Base-by-base conservation (phyloP, 208 protist species). In the Crithidia bombi region DNA sequence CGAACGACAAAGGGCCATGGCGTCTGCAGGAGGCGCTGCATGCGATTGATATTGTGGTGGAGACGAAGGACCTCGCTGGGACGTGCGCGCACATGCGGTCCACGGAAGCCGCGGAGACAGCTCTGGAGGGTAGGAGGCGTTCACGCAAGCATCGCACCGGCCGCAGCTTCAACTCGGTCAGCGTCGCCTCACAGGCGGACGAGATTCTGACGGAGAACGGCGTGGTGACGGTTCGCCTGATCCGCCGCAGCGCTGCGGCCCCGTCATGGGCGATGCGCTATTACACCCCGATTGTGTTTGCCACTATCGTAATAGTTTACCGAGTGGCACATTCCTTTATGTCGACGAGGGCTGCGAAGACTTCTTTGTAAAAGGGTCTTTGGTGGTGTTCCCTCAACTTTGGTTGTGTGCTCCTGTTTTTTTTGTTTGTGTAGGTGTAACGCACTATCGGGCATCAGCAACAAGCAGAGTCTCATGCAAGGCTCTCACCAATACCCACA, bases 1-100 rank as follows among this genome's bases (percentile, higher is more conserved):
- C 47, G 0, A 47, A 46, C 11, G 64, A 72, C 14, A 50, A 51
- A 2, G 69, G 62, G 43, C 66, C 69, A 46, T 83, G 73, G 67
- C 67, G 50, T 21, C 14, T 74, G 63, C 73, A 85, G 67, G 78
- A 89, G 52, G 73, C 80, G 17, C 55, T 92, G 15, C 73, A 89
- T 25, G 78, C 58, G 47, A 69, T 88, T 44, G 86, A 91, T 58
- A 51, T 89, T 1, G 28, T 79, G n/a, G 70, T 91, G 38, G 56
- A 79, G 49, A 80, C 72, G 14, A 30, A 35, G 6, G 32, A 58
- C 46, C 30, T 89, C 23, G 72, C 65, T 21, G 67, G 36, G 25
- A 55, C 65, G 12, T 86, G 79, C 47, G 68, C 65, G 25, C 41
- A 44, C 51, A 65, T 26, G 38, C 39, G 38, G 15, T 62, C 32